A percentile compares a stretch with the other conserved stretches of the same genome.
Evolutionary conservation across 805 yeast genomes (phyloP).

Genomic region (Starmerella geochares): DNA sequence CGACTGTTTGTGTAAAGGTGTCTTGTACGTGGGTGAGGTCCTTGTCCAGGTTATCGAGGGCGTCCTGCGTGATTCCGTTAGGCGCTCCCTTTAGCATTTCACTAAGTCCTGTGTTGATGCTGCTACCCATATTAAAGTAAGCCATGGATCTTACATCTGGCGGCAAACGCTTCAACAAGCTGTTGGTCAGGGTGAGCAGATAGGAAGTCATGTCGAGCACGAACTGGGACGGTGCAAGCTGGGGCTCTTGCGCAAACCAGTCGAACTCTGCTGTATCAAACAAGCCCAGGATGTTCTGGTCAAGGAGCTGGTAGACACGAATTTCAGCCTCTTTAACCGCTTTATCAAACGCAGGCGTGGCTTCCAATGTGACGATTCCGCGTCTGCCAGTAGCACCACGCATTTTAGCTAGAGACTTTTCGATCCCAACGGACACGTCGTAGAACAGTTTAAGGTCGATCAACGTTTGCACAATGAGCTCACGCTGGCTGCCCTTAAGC

Average conservation of each 20-base stretch:
- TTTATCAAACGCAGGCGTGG: conserved; percentile 45
- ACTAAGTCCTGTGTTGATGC: conserved; percentile 61
- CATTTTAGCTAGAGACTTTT: conserved; percentile 34
- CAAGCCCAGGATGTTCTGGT: conserved; percentile 65
- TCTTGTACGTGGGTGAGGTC: conserved; percentile 71
- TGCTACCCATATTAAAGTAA: conserved; percentile 79
- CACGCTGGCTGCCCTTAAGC: conserved; percentile 66
- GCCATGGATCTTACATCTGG: conserved; percentile 64
- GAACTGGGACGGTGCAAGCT: conserved; percentile 55
- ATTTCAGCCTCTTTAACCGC: conserved; percentile 67
- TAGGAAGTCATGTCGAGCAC: conserved; percentile 78
- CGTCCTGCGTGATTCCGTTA: conserved; percentile 45
- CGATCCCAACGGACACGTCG: conserved; percentile 59
- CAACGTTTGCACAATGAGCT: conserved; percentile 78
- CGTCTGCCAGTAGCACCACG: conserved; percentile 30
- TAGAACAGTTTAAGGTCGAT: conserved; percentile 82
- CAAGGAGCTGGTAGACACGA: conserved; percentile 72
- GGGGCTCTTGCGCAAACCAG: conserved; percentile 49
- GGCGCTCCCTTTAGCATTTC: conserved; percentile 46
- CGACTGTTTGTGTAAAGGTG: conserved; percentile 31
- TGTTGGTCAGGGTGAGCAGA: conserved; percentile 71
- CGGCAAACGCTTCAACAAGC: conserved; percentile 76
- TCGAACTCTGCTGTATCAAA: conserved; percentile 78
- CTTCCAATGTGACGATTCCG: conserved; percentile 39
- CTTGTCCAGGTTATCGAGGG: conserved; percentile 60